Percentiles rank a stretch among this genome's conserved stretches.
These are phyloP conservation scores for Penicillium sumatraense DNA, from an alignment of 2,329 filamentous ascomycete genomes.

Conservation along the genomic window DNA sequence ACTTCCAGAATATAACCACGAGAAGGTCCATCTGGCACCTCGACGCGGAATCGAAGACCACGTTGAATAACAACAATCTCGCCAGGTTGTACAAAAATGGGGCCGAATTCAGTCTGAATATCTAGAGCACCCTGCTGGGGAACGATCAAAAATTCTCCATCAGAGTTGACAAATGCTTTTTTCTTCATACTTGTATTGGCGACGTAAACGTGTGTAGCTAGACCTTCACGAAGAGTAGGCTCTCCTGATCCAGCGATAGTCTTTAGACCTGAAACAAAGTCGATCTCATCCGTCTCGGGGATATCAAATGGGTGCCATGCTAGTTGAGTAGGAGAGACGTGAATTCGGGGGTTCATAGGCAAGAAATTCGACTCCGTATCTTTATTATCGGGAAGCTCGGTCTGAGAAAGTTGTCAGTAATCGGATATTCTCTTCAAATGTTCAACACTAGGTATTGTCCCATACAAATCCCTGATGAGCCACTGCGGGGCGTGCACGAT, in stretches of 20 bases:
- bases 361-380: conserved; percentile 40
- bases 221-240: conserved; percentile 59
- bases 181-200: conserved; percentile 61
- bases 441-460: background rate
- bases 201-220: conserved; percentile 61
- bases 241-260: conserved; percentile 62
- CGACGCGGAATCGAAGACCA: conserved; percentile 68
- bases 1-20: conserved; percentile 71
- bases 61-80: conserved; percentile 70
- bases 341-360: conserved; percentile 56
- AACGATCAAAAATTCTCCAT: conserved; percentile 69
- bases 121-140: conserved; percentile 68
- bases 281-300: conserved; percentile 52
- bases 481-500: conserved; percentile 60
- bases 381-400: conserved; percentile 50
- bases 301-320: conserved; percentile 63
- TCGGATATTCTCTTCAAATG: too few species aligned
- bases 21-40: conserved; percentile 62
- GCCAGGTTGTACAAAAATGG: conserved; percentile 67
- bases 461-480: conserved; percentile 58
- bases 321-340: conserved; percentile 60
- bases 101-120: conserved; percentile 71
- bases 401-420: conserved; percentile 35
- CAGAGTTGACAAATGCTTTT: conserved; percentile 63
- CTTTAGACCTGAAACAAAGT: conserved; percentile 61